Evolutionary conservation across 176 grass and related monocot genomes (phyloP).

Genomic region (Avena insularis): DNA sequence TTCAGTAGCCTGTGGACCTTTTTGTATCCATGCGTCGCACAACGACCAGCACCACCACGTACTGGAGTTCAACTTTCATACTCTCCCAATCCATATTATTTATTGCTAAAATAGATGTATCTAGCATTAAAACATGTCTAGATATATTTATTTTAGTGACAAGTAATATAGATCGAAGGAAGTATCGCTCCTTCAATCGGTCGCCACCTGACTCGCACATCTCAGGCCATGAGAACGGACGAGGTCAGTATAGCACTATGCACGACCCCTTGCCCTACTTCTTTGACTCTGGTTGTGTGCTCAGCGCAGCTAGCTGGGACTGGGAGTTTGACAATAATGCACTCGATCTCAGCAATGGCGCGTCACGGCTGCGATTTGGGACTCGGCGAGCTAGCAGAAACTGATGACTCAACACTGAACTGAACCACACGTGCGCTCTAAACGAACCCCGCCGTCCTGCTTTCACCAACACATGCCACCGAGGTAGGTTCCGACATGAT

Average conservation of each 20-base stretch:
- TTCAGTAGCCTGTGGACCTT: not conserved
- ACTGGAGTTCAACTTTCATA: not conserved
- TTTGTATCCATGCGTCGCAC: not conserved
- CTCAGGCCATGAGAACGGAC: not conserved
- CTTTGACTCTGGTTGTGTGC: not conserved
- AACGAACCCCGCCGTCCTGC: not conserved
- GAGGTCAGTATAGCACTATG: not conserved
- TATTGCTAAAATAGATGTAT: too few relatives aligned
- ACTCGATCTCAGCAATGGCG: not conserved
- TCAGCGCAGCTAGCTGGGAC: not conserved
- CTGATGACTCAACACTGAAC: not conserved
- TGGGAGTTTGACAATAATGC: not conserved
- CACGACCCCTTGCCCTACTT: not conserved
- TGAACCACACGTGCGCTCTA: not conserved
- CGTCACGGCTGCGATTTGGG: not conserved
- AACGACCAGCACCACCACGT: not conserved
- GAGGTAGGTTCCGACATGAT: too few relatives aligned
- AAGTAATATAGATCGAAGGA: too few relatives aligned
- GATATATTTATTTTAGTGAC: too few relatives aligned
- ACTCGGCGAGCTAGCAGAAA: not conserved
- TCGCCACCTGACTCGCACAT: not conserved
- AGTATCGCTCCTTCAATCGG: not conserved
- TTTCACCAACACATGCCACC: not conserved
- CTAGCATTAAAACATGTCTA: too few relatives aligned
- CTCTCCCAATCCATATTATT: too few relatives aligned